These are phyloP conservation scores for Saitozyma podzolica DNA, from an alignment of 768 basidiomycete species.

Conservation along the genomic window DNA sequence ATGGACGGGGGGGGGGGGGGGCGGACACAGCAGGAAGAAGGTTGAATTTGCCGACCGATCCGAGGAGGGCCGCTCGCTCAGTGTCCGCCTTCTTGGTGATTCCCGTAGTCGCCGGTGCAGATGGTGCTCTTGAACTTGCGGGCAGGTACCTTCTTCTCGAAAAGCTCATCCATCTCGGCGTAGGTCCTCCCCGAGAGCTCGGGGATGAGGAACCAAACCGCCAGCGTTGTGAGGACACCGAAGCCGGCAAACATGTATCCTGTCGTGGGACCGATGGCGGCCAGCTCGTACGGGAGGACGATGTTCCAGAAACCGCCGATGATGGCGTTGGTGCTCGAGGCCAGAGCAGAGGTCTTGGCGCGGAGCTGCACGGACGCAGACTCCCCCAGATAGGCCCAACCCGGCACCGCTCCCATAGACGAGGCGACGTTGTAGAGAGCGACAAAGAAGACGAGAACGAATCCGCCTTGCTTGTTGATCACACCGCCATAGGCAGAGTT, in stretches of 20 bases:
- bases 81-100: neutral
- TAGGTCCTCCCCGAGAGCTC: slow-evolving; percentile 17
- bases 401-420: slow-evolving; percentile 15
- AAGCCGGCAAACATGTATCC: slow-evolving; percentile 26
- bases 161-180: neutral
- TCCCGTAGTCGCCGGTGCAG: neutral
- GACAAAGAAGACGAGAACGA: slow-evolving; percentile 16
- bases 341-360: slow-evolving; percentile 25
- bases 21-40: no score
- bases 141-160: neutral
- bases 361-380: slow-evolving; percentile 17
- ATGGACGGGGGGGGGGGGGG: no score
- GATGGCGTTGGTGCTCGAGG: slow-evolving; percentile 22
- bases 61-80: neutral
- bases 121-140: neutral
- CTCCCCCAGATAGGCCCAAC: slow-evolving; percentile 25
- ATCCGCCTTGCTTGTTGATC: slow-evolving; percentile 15
- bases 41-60: no score
- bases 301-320: slow-evolving; percentile 21
- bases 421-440: slow-evolving; percentile 16
- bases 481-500: slow-evolving; percentile 10
- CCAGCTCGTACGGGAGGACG: slow-evolving; percentile 22
- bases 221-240: slow-evolving; percentile 13
- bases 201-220: slow-evolving; percentile 23
- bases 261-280: slow-evolving; percentile 14